Base-by-base conservation (phyloP, 371 early-diverging fungal species). In the Mucor circinelloides region DNA sequence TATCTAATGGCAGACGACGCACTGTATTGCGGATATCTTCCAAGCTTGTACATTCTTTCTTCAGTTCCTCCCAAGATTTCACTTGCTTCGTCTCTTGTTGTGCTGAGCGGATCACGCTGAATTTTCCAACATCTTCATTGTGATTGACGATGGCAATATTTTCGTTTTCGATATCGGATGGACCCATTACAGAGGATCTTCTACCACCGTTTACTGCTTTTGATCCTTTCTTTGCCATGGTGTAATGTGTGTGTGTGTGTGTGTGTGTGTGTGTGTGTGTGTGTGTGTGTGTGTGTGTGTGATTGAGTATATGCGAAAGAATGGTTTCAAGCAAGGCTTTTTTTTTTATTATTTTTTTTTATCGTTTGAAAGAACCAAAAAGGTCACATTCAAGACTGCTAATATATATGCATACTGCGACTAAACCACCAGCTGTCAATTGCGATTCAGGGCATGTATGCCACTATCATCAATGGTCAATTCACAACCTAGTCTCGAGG, bases 401-500 rank as follows among this genome's bases (percentile, higher is more conserved):
- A 52, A 23, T 19, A 36, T 2, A 9, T 40, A 2, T 40, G 40
- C n/a, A n/a, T 40, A 17, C 40, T 13, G 13, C 27, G 12, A 27
- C 25, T 52, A 52, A 27, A 27, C 52, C 52, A 52, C 52, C 25
- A 52, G 27, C 30, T 56, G 13, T n/a, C 17, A 30, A 28, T 32
- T 10, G 40, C n/a, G 40, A 31, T 17, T 32, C 32, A 56, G 10
- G 19, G 67, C 67, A 56, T 66, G 71, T 31, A 75, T 65, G 1
- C 82, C 82, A n/a, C 42, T 40, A 25, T 71, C 58, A 25, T 67
- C 63, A 38, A 82, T 82, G 0, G 36, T 61, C 25, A 80, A 34
- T 56, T 81, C 79, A 63, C 77, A 80, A 0, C 79, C 84, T 27
- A 59, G 34, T 23, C 84, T 66, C 8, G 68, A 50, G 1, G 66